These are phyloP conservation scores for Davidsoniella virescens DNA, from an alignment of 2,329 filamentous ascomycete species.

Conservation along the genomic window DNA sequence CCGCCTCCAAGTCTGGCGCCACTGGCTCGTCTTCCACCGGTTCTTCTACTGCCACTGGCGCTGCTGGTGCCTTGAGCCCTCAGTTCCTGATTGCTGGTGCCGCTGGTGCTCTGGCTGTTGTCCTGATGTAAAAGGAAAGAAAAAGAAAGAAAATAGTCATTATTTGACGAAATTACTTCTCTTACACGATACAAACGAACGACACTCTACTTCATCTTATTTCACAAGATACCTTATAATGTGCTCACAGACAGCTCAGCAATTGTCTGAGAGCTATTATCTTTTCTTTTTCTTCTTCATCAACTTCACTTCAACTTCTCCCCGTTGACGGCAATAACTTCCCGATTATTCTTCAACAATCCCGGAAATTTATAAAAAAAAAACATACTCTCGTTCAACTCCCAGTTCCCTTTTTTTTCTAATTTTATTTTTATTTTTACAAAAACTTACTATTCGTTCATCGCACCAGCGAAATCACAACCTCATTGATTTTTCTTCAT, in stretches of 20 bases:
- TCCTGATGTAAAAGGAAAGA: slow-evolving; percentile 30
- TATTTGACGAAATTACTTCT: neutral
- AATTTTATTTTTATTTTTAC: too few relatives aligned
- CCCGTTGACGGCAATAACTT: slow-evolving; percentile 8
- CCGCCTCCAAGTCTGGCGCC: slow-evolving; percentile 14
- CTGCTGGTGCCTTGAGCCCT: slow-evolving; percentile 28
- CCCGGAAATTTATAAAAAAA: too few relatives aligned
- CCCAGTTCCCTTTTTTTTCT: too few relatives aligned
- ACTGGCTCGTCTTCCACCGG: slow-evolving; percentile 18
- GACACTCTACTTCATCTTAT: too few relatives aligned
- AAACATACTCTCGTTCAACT: too few relatives aligned
- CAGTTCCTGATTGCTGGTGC: slow-evolving; percentile 32
- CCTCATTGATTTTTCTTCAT: too few relatives aligned
- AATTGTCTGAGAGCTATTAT: neutral
- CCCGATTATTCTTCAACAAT: too few relatives aligned
- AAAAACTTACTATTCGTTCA: too few relatives aligned
- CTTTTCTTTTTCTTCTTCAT: slow-evolving; percentile 7
- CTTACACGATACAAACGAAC: too few relatives aligned
- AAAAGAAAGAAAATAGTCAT: slow-evolving; percentile 1
- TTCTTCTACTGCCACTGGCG: slow-evolving; percentile 19
- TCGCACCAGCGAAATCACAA: too few relatives aligned
- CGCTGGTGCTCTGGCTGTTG: slow-evolving; percentile 32
- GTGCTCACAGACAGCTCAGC: slow-evolving; percentile 3
- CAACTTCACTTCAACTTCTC: neutral
- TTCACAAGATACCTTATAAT: neutral